Base-by-base conservation (phyloP, 306 rosid species). In the Fragaria nilgerrensis region DNA sequence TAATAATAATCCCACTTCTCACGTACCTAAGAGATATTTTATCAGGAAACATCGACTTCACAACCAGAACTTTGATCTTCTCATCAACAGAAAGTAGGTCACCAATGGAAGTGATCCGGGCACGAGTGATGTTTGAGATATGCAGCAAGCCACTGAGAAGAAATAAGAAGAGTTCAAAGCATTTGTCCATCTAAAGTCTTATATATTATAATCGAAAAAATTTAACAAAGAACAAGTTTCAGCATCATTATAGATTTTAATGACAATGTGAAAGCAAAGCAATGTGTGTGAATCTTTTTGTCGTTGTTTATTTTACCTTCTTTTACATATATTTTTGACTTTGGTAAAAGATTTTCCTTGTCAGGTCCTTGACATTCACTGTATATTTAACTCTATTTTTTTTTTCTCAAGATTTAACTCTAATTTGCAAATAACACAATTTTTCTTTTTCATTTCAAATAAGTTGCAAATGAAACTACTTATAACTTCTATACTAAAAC, bases 91-190 rank as follows among this genome's bases (percentile, higher is more conserved):
- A 71, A 79, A 95, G 93, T 77, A 89, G n/a, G 88, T 92, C 92
- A 14, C 83, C 78, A 78, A 89, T 96, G 25, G 97, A 88, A 73
- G 86, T 80, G 74, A 95, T 55, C 84, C 87, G 87, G 32, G 81
- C 89, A 48, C 86, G 89, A 36, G 83, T 87, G 81, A 95, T 87
- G 77, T 95, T 95, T 52, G 97, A 95, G 78, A 95, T 85, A 80
- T 95, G 99, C 89, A 95, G 89, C 89, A 95, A 85, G 5, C 99
- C 99, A 48, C 99, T 95, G 95, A 86, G 79, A 86, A 78, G 55
- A 36, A 79, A 50, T 56, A 39, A 70, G 73, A 56, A 81, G 27
- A 34, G 66, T 70, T 73, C 67, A 45, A 50, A 15, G 22, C 72
- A 69, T 45, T 77, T 77, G 73, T 68, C 68, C 64, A 34, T 27